Evolutionary conservation across 176 grass and related monocot genomes (phyloP), one percentile per base, ranked within the genome.

Genomic region (Cocos nucifera): DNA sequence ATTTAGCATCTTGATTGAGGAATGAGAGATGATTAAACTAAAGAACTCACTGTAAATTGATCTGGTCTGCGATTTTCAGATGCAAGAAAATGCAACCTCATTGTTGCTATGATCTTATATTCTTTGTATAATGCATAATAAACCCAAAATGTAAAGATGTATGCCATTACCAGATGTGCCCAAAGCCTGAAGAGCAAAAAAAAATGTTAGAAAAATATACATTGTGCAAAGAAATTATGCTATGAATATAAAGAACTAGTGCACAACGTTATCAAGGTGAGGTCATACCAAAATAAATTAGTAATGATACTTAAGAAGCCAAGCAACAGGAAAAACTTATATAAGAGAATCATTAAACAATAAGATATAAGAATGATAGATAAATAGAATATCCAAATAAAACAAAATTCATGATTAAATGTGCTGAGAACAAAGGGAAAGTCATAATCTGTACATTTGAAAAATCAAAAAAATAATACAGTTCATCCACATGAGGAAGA

Each of bases 31-130:
- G 20, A 27, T 75, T 44, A 59, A 57, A 56, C 8, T 14, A 73
- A 19, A 79, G 23, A 51, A 80, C 79, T 83, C 55, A 97, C 93
- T 1, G 93, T 97, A 70, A 80, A 97, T 53, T 91, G 93, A 76
- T 97, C 87, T 22, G 87, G 66, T 61, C 93, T 72, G 17, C 93
- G 83, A 27, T 80, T 80, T 79, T 87, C 87, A 65, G 73, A 82
- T 74, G 93, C 87, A 69, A 97, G 70, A 63, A 97, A 97, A 39
- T 78, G 82, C 84, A 97, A 78, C 78, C 93, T 87, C 87, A 85
- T 91, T 17, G 87, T 80, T 53, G 84, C 70, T 69, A 97, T 64
- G 69, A 80, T 70, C 77, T 91, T 85, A 69, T 97, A 97, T 73
- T 97, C 93, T 23, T 59, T 86, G 77, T 78, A 97, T 44, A 97